phyloP scores from a whole-genome alignment of 2,329 filamentous ascomycete species.

The Tolypocladium cylindrosporum region DNA sequence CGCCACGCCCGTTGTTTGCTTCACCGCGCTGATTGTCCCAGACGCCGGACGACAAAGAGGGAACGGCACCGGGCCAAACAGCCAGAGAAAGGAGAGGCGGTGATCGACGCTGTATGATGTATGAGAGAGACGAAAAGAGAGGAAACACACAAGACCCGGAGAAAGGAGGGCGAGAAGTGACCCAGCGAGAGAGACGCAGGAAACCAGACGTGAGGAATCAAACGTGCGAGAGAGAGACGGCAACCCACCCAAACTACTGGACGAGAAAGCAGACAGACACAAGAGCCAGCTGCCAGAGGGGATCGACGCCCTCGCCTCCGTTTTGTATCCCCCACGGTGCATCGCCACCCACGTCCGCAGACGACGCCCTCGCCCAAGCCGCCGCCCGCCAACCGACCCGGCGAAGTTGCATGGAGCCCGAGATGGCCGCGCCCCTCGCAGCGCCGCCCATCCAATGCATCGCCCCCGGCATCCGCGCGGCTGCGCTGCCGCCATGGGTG shows the following conservation, averaged over 20 bases:
- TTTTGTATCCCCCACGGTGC: constrained; percentile 1
- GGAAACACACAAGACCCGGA: background rate
- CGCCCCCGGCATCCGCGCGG: constrained; percentile 5
- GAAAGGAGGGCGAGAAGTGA: background rate
- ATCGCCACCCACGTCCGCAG: background rate
- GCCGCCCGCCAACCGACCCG: background rate
- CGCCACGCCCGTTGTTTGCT: background rate
- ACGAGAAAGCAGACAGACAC: constrained; percentile 2
- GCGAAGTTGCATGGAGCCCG: background rate
- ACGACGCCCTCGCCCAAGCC: background rate
- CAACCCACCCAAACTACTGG: constrained; percentile 4
- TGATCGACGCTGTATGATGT: background rate
- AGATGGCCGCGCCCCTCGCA: background rate
- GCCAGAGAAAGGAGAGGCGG: background rate
- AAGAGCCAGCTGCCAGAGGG: background rate
- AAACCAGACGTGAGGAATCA: background rate
- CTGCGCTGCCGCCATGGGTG: background rate
- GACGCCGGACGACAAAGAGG: constrained; percentile 1
- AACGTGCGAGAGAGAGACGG: constrained; percentile 7
- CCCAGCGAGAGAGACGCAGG: background rate
- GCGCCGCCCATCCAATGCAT: background rate
- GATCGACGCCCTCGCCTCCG: constrained; percentile 1
- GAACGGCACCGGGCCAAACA: constrained; percentile 1
- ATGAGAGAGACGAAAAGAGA: background rate
- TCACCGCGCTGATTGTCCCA: background rate